Evolutionary conservation across 2,329 filamentous ascomycete species (phyloP), one percentile per base, ranked within the genome.

Genomic region (Leptosphaerulina australis): DNA sequence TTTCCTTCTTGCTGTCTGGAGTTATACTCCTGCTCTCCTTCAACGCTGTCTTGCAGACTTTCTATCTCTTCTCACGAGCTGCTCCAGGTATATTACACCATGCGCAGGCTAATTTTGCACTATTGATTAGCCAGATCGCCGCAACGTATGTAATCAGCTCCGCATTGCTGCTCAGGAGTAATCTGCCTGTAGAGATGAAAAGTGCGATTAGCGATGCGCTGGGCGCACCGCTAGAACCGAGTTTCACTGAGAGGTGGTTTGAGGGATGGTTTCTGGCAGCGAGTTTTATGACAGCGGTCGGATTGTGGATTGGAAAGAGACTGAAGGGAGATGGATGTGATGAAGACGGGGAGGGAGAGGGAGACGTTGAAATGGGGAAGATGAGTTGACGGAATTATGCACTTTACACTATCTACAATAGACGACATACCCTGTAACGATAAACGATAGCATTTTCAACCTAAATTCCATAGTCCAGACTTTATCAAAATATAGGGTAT

Each of bases 121-220:
- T 96, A 10, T 79, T 91, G 33, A 85, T 93, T 26, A 88, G 86
- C 4, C 91, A 96, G 72, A 85, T 95, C 34, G 85, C 85, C 1
- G 91, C 89, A 2, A 91, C 90, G 1, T 95, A 96, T 68, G 90
- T 95, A 44, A 91, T 96, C 64, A 88, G 85, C 51, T 87, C 88
- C 1, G 88, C 89, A 2, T 75, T 96, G 58, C 78, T 96, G 50
- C 77, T 96, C 36, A 76, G 91, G 40, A 89, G 88, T 60, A 93
- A 91, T 69, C 77, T 96, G 58, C 91, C 91, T 0, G 79, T 79
- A 28, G 88, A 92, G 68, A 86, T 93, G 67, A 85, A 90, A 50
- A 85, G 84, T 39, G 88, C 88, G 1, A 88, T 95, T 3, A 86
- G 85, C 2, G 88, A 91, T 58, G 89, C 89, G 1, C 75, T 96